These are phyloP conservation scores for Theileria parva DNA, from an alignment of 169 alveolate species.

Conservation along the genomic window DNA sequence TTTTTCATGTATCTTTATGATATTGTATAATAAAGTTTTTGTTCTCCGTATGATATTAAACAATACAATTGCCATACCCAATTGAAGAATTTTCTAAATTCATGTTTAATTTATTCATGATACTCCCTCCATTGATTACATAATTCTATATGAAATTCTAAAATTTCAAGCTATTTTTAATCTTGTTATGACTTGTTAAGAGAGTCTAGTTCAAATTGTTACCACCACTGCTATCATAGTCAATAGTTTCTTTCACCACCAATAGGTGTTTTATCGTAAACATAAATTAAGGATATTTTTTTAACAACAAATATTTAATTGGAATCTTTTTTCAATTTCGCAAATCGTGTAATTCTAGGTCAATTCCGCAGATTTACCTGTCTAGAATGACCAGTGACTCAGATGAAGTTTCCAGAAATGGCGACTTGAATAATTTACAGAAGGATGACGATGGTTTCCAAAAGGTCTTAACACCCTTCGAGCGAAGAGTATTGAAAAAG, in stretches of 20 bases:
- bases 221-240: not conserved
- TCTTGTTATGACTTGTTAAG: not conserved
- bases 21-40: not conserved
- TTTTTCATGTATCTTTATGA: not conserved
- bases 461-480: slow-evolving; percentile 45
- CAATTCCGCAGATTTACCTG: not conserved
- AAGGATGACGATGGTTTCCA: slow-evolving; percentile 56
- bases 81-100: not conserved
- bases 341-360: not conserved
- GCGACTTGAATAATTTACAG: not conserved
- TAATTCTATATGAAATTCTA: not conserved
- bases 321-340: not conserved
- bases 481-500: slow-evolving; percentile 51
- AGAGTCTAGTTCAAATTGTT: not conserved
- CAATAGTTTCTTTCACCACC: not conserved
- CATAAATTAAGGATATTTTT: not conserved
- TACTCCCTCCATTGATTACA: not conserved
- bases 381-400: slow-evolving; percentile 11
- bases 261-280: not conserved
- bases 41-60: not conserved
- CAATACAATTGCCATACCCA: not conserved
- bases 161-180: not conserved
- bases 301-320: no score
- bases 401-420: slow-evolving; percentile 6
- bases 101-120: not conserved